Evolutionary conservation across 768 basidiomycete species (phyloP).

Genomic region (Zangia roseola): DNA sequence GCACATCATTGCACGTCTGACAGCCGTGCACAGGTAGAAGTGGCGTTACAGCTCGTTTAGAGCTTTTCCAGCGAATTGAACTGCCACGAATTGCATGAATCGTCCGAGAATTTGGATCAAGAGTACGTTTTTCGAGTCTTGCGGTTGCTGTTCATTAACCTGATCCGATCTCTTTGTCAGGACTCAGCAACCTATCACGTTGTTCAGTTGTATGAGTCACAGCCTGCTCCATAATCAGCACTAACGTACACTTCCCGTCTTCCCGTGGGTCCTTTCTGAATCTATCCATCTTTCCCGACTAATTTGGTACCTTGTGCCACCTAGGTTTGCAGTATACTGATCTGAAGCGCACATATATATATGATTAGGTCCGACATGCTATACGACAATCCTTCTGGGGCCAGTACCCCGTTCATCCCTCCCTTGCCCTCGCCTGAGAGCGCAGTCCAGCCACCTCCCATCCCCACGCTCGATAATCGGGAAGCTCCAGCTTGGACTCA

Average conservation of each 20-base stretch:
- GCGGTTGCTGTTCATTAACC: not conserved
- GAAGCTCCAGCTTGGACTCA: constrained; percentile 36
- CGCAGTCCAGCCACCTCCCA: constrained; percentile 34
- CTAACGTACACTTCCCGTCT: not conserved
- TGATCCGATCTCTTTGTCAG: constrained; percentile 13
- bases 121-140: constrained; percentile 2
- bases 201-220: constrained; percentile 17
- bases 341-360: constrained; percentile 22
- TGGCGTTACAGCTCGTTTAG: not conserved
- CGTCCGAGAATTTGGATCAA: not conserved
- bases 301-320: constrained; percentile 13
- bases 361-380: constrained; percentile 26
- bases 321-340: constrained; percentile 24
- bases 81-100: constrained; percentile 6
- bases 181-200: not conserved
- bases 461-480: constrained; percentile 30
- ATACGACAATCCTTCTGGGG: constrained; percentile 30
- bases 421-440: constrained; percentile 38
- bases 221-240: constrained; percentile 8
- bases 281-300: not conserved
- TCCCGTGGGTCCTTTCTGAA: constrained; percentile 14
- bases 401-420: constrained; percentile 38
- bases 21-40: not conserved
- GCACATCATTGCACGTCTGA: not conserved
- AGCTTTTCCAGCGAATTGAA: constrained; percentile 2